A percentile compares a stretch with the other conserved stretches of the same genome.
Conservation (phyloP, 2,329 filamentous ascomycete species). For the Capronia coronata region DNA sequence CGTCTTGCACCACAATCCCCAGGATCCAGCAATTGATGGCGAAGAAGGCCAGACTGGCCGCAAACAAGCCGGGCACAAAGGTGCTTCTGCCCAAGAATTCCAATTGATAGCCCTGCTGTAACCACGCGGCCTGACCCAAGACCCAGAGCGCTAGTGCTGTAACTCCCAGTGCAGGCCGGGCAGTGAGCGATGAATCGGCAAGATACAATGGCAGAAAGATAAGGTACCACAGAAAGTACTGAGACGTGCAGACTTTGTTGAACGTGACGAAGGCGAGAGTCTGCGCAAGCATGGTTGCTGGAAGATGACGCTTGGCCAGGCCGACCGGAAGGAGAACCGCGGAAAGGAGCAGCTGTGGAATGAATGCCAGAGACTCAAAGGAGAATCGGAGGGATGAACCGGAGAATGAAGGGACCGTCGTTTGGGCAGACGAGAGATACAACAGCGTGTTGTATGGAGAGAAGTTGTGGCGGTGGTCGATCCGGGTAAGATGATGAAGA, state of each 20-base stretch:
- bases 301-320: constrained; percentile 43
- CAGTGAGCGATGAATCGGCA: constrained; percentile 62
- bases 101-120: constrained; percentile 66
- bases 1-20: constrained; percentile 68
- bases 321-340: constrained; percentile 65
- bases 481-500: constrained; percentile 82
- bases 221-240: constrained; percentile 99
- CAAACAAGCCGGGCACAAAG: constrained; percentile 79
- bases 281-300: constrained; percentile 78
- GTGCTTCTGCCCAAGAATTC: constrained; percentile 76
- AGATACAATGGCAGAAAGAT: constrained; percentile 89
- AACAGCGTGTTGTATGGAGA: constrained; percentile 90
- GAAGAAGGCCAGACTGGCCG: constrained; percentile 72
- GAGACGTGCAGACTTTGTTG: constrained; percentile 98
- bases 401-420: constrained; percentile 33
- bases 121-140: constrained; percentile 56
- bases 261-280: constrained; percentile 97
- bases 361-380: constrained; percentile 76
- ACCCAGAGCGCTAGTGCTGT: constrained; percentile 67
- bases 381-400: constrained; percentile 34
- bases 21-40: constrained; percentile 80
- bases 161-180: constrained; percentile 54
- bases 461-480: constrained; percentile 98
- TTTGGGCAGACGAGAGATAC: constrained; percentile 69
- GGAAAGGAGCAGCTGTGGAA: constrained; percentile 78